Percentiles rank a stretch among this genome's conserved stretches.
Evolutionary conservation across 306 rosid species (phyloP).

Genomic region (Fragaria ananassa): DNA sequence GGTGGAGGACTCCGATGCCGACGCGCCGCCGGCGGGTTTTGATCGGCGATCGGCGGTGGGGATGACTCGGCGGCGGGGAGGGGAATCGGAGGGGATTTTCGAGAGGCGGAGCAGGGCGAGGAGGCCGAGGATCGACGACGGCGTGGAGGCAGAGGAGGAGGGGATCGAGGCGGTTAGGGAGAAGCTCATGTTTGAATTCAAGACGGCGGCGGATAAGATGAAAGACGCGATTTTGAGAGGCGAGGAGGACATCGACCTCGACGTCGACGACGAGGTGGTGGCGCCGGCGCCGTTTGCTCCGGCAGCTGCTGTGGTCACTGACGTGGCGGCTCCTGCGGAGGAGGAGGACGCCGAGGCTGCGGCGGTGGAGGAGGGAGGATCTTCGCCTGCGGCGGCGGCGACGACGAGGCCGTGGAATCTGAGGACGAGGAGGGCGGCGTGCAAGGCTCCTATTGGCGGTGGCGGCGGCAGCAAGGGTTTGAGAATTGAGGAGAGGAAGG

Average conservation of each 20-base stretch:
- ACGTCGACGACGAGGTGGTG: background rate
- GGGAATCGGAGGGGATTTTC: slow-evolving; percentile 26
- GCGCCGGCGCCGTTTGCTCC: background rate
- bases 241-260: slow-evolving; percentile 27
- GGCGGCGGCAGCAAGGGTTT: slow-evolving; percentile 24
- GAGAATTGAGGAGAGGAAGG: slow-evolving; percentile 56
- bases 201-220: slow-evolving; percentile 62
- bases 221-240: slow-evolving; percentile 53
- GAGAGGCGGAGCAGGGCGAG: slow-evolving; percentile 30
- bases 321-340: slow-evolving; percentile 8
- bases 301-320: background rate
- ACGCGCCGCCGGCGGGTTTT: slow-evolving; percentile 7
- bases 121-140: slow-evolving; percentile 35
- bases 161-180: slow-evolving; percentile 86
- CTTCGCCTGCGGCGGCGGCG: slow-evolving; percentile 14
- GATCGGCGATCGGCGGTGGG: slow-evolving; percentile 48
- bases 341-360: slow-evolving; percentile 8
- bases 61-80: slow-evolving; percentile 14
- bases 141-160: slow-evolving; percentile 40
- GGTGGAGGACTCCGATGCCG: slow-evolving; percentile 23
- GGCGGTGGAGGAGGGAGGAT: slow-evolving; percentile 9
- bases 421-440: slow-evolving; percentile 58
- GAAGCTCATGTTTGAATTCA: slow-evolving; percentile 80
- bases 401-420: slow-evolving; percentile 68
- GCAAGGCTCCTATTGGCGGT: slow-evolving; percentile 40